These are phyloP conservation scores for Phlegmacium glaucopus DNA, from an alignment of 768 basidiomycete species.

Conservation along the genomic window DNA sequence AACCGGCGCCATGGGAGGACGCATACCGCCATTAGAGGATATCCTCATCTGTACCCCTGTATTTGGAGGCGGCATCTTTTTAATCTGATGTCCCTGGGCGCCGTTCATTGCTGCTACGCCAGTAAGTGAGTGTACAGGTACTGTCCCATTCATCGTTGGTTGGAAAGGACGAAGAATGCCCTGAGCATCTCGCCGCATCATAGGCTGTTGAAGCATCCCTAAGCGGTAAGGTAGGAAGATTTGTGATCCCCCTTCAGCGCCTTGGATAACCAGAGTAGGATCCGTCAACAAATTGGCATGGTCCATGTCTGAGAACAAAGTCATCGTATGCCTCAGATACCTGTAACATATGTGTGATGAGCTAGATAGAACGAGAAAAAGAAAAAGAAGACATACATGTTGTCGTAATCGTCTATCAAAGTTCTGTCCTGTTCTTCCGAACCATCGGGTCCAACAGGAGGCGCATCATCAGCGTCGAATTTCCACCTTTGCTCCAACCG, in stretches of 20 bases:
- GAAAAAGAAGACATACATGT: conserved; percentile 35
- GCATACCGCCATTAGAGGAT: conserved; percentile 55
- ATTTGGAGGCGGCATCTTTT: conserved; percentile 61
- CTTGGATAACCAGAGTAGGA: conserved; percentile 39
- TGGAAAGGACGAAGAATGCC: conserved; percentile 25
- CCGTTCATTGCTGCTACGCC: conserved; percentile 3
- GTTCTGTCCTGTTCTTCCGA: conserved; percentile 65
- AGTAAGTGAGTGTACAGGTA: conserved; percentile 5
- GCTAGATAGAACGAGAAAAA: conserved; percentile 4
- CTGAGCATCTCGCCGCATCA: conserved; percentile 28
- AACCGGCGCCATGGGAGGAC: conserved; percentile 39
- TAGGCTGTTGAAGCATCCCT: conserved; percentile 32
- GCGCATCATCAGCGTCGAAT: conserved; percentile 64
- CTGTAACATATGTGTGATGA: conserved; percentile 25
- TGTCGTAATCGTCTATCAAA: conserved; percentile 67
- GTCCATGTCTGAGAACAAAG: conserved; percentile 54
- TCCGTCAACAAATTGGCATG: conserved; percentile 48
- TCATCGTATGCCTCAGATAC: conserved; percentile 53
- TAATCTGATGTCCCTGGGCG: conserved; percentile 42
- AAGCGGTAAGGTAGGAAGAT: conserved; percentile 48
- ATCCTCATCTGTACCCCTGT: conserved; percentile 57
- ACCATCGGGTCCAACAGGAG: conserved; percentile 52
- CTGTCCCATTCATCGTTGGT: conserved; percentile 8
- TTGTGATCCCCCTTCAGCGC: conserved; percentile 48
- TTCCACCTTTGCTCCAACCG: conserved; percentile 59